phyloP scores from a whole-genome alignment of 2,329 filamentous ascomycete species.

The Apiospora malaysiana region DNA sequence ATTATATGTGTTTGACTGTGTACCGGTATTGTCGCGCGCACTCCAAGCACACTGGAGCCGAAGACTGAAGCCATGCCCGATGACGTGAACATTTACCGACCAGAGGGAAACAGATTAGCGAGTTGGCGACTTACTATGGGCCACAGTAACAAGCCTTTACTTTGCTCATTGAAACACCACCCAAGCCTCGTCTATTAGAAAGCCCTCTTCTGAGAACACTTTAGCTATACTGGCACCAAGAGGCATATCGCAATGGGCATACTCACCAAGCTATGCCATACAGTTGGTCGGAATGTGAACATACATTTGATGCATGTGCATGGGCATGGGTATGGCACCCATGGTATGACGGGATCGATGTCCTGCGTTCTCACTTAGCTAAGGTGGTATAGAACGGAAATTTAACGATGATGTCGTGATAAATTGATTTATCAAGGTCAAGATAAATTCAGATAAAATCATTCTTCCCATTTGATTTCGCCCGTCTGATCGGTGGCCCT shows the following conservation, averaged over 20 bases:
- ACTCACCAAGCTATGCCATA: background rate
- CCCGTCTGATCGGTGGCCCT: background rate
- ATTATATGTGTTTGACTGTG: background rate
- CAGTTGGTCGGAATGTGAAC: background rate
- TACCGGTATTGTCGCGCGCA: no score
- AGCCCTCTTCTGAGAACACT: no score
- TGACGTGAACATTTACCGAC: background rate
- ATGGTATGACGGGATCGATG: background rate
- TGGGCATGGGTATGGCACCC: background rate
- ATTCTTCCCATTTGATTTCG: background rate
- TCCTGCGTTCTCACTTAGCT: background rate
- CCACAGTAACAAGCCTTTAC: background rate
- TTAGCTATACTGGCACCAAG: background rate
- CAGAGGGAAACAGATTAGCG: background rate
- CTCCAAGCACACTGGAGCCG: no score
- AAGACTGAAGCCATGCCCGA: no score
- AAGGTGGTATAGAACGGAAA: background rate
- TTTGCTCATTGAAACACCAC: background rate
- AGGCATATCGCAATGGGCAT: background rate
- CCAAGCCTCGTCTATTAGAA: no score
- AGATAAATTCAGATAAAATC: constrained; percentile 1
- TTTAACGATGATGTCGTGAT: background rate
- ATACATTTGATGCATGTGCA: background rate
- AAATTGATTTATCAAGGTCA: background rate
- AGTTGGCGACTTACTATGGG: background rate